These are phyloP conservation scores for Diospyros kaki DNA, from an alignment of 148 eudicot genomes.

Conservation along the genomic window DNA sequence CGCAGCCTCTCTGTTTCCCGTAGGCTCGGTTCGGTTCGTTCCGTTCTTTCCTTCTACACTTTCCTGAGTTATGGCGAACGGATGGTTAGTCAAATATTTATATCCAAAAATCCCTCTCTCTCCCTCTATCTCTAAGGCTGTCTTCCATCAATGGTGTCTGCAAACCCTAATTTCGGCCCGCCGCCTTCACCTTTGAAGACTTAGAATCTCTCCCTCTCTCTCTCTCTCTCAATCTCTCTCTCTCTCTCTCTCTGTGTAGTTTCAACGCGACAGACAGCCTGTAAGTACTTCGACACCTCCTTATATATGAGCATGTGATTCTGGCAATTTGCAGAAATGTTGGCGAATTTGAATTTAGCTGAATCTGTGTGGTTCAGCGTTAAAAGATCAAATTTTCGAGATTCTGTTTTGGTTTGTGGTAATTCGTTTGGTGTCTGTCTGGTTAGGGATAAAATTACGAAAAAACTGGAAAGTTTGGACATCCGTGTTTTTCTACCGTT, in stretches of 20 bases:
- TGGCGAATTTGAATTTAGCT: too few relatives aligned
- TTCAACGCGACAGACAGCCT: not conserved
- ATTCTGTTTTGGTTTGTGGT: not conserved
- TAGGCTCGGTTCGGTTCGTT: not conserved
- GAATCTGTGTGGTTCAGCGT: not conserved
- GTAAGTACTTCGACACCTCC: constrained; percentile 1
- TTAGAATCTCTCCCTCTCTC: not conserved
- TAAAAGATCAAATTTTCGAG: too few relatives aligned
- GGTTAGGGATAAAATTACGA: not conserved
- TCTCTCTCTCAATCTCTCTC: too few relatives aligned
- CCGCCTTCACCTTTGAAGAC: constrained; percentile 4
- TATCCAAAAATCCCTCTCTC: constrained; percentile 6
- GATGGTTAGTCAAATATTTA: too few relatives aligned
- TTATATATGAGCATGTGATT: too few relatives aligned
- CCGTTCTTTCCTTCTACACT: not conserved
- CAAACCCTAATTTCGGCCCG: constrained; percentile 17
- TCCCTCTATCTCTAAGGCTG: not conserved
- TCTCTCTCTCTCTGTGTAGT: not conserved
- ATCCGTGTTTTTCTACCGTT: not conserved
- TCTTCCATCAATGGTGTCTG: constrained; percentile 3
- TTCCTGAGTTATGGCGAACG: constrained; percentile 15
- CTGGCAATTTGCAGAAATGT: too few relatives aligned
- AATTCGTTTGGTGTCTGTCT: not conserved
- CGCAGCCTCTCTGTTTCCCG: too few relatives aligned
- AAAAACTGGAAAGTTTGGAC: not conserved